Conservation (phyloP, 208 protist genomes). For the Leptomonas seymouri region DNA sequence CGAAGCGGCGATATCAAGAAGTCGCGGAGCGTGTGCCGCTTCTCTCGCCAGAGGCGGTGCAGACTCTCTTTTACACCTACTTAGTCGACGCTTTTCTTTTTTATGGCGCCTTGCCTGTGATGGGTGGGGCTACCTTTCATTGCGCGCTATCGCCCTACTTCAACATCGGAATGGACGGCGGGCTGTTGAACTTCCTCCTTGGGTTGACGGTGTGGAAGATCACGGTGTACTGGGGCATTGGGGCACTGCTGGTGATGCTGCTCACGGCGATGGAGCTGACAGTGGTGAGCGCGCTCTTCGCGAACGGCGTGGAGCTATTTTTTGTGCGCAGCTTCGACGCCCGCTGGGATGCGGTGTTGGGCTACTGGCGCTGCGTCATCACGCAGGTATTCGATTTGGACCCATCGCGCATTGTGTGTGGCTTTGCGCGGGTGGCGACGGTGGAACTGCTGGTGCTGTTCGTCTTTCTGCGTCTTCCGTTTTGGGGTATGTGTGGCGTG, state of each 20-base stretch:
- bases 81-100: constrained; percentile 57
- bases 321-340: constrained; percentile 74
- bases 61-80: constrained; percentile 57
- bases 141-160: constrained; percentile 62
- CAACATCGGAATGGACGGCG: constrained; percentile 39
- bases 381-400: constrained; percentile 68
- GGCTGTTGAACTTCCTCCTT: constrained; percentile 29
- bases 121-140: constrained; percentile 61
- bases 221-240: constrained; percentile 63
- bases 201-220: constrained; percentile 45
- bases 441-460: constrained; percentile 57
- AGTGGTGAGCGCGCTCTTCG: constrained; percentile 68
- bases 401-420: constrained; percentile 45
- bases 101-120: constrained; percentile 46
- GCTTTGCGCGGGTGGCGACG: constrained; percentile 48
- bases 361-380: constrained; percentile 66
- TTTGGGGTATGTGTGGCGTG: constrained; percentile 31
- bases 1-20: constrained; percentile 53
- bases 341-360: constrained; percentile 42
- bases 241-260: constrained; percentile 46
- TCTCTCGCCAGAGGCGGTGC: constrained; percentile 40
- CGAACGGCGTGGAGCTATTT: constrained; percentile 82
- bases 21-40: constrained; percentile 40
- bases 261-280: constrained; percentile 58
- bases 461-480: constrained; percentile 57